phyloP scores from a whole-genome alignment of 2,329 filamentous ascomycete genomes.

The Trichoderma sp. region DNA sequence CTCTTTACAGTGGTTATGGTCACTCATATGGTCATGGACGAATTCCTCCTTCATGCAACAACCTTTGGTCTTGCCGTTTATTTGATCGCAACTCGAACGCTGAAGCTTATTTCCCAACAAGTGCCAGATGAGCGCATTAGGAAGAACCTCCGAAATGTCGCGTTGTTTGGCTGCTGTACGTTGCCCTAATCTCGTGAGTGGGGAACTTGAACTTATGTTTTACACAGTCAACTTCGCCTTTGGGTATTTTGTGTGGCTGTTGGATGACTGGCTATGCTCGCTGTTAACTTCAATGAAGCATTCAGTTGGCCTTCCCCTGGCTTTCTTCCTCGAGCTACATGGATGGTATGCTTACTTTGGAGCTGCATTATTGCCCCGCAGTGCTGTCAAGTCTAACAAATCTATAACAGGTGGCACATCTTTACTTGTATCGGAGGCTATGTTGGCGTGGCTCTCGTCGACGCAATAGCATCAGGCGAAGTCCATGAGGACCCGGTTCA shows the following conservation, averaged over 20 bases:
- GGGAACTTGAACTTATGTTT: neutral
- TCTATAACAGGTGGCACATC: conserved; percentile 37
- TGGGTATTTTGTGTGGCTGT: conserved; percentile 40
- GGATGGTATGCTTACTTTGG: conserved; percentile 36
- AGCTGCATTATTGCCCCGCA: neutral
- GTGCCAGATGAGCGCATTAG: conserved; percentile 28
- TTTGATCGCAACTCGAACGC: conserved; percentile 32
- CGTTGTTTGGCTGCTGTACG: neutral
- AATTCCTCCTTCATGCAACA: conserved; percentile 40
- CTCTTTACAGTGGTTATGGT: conserved; percentile 38
- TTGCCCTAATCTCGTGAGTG: neutral
- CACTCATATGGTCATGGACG: conserved; percentile 42
- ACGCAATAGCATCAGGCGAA: conserved; percentile 36
- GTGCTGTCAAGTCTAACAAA: conserved; percentile 18
- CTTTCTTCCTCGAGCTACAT: conserved; percentile 40
- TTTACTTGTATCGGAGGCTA: conserved; percentile 43
- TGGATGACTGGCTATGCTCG: conserved; percentile 37
- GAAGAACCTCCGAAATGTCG: conserved; percentile 23
- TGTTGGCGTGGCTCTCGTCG: conserved; percentile 37
- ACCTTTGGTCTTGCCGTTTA: conserved; percentile 36
- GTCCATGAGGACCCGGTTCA: conserved; percentile 30
- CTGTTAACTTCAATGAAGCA: conserved; percentile 29
- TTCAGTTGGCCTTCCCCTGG: conserved; percentile 34
- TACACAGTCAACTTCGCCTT: conserved; percentile 31
- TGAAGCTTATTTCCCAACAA: conserved; percentile 33